Evolutionary conservation across 1,284 basidiomycete genomes (phyloP), one percentile per base, ranked within the genome.

Genomic region (Dichomitus squalens): DNA sequence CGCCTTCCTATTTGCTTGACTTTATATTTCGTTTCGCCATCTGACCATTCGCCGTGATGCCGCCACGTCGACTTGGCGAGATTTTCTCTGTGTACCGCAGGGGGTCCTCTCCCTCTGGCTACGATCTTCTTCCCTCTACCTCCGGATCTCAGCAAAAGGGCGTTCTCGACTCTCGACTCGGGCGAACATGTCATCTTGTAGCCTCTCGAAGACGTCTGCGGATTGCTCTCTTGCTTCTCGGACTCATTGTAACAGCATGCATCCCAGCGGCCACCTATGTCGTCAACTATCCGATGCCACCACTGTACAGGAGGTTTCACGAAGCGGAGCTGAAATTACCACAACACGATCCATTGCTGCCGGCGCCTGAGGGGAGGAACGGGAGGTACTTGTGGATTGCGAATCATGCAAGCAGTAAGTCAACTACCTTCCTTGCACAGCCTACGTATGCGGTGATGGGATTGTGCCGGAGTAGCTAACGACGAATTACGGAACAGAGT

Each of bases 311-410:
- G 52, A 53, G 70, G 27, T 84, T 79, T 58, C 73, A 76, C 36
- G 69, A 73, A 48, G 76, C 73, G 27, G 82, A 85, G 63, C 71
- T 78, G 48, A 60, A 43, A 7, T 64, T 85, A 0, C 77, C 80
- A 0, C 80, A 82, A 46, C 76, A 82, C 60, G 65, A 78, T 52
- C 68, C 73, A 0, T 67, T 68, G 9, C 58, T 75, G 4, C 73
- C 76, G 0, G 70, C 66, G 18, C 75, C 76, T 3, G 79, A 80
- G 49, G 80, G 77, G 0, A 66, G 67, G 4, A 64, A 74, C 16
- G 76, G 75, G 0, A 77, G 75, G 49, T 84, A 77, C 61, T 62
- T 85, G 16, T 81, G 73, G 69, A 71, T 73, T 31, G 71, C 77
- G 1, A 83, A 83, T 48, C 81, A 84, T 63, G 77, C 75, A 18